Percentiles rank a stretch among this genome's conserved stretches.
These are phyloP conservation scores for Fallopia convolvulus DNA, from an alignment of 148 eudicot genomes.

Conservation along the genomic window DNA sequence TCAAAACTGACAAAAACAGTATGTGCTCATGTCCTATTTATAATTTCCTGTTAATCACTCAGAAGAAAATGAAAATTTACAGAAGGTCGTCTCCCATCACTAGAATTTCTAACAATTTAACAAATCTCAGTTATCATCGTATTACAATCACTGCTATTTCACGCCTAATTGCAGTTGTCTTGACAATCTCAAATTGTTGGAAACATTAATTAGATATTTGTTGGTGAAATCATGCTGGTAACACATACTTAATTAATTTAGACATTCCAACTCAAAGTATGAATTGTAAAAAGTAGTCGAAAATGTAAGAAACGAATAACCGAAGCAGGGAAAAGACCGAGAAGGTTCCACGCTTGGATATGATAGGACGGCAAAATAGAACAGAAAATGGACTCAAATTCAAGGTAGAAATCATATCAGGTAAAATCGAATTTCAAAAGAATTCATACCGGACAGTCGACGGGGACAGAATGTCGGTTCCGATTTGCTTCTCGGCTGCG, in stretches of 20 bases:
- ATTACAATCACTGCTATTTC: too few relatives aligned
- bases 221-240: neutral
- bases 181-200: neutral
- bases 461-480: neutral
- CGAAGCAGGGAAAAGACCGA: neutral
- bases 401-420: neutral
- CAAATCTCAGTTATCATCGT: too few relatives aligned
- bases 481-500: slow-evolving; percentile 14
- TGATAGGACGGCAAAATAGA: neutral
- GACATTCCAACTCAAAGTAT: too few relatives aligned
- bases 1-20: too few relatives aligned
- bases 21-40: too few relatives aligned
- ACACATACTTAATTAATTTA: too few relatives aligned
- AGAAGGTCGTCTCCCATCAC: too few relatives aligned
- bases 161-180: too few relatives aligned
- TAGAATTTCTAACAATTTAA: too few relatives aligned
- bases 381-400: neutral
- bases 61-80: too few relatives aligned
- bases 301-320: neutral
- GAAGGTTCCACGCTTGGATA: neutral
- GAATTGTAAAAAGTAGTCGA: too few relatives aligned
- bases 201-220: neutral
- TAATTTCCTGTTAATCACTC: too few relatives aligned
- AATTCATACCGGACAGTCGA: slow-evolving; percentile 20
- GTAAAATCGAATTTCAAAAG: neutral